Percentiles rank a stretch among this genome's conserved stretches.
These are phyloP conservation scores for Trichothecium sympodiale DNA, from an alignment of 2,329 filamentous ascomycete species.

Conservation along the genomic window DNA sequence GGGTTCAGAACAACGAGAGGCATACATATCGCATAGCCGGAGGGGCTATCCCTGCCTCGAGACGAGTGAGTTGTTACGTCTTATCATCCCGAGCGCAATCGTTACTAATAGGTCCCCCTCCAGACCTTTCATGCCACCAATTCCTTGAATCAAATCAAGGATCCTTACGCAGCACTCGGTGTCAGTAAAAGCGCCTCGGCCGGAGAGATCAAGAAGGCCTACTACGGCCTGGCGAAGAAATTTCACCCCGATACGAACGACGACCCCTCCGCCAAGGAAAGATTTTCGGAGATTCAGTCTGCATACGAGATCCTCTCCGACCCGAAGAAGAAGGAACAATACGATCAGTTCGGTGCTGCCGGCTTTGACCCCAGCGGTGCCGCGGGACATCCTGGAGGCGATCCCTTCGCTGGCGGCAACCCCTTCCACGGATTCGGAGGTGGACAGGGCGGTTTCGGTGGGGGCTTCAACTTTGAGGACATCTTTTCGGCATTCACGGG, in stretches of 20 bases:
- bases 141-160: constrained; percentile 41
- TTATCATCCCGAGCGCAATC: neutral
- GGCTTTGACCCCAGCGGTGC: constrained; percentile 72
- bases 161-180: constrained; percentile 82
- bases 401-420: constrained; percentile 51
- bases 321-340: constrained; percentile 84
- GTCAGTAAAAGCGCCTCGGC: constrained; percentile 72
- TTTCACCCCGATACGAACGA: constrained; percentile 98
- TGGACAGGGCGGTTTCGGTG: constrained; percentile 57
- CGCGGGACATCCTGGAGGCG: constrained; percentile 36
- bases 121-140: constrained; percentile 53
- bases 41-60: constrained; percentile 8
- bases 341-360: constrained; percentile 78
- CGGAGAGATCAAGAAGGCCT: constrained; percentile 92
- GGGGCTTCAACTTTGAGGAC: constrained; percentile 92
- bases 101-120: neutral
- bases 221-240: constrained; percentile 95
- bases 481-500: constrained; percentile 79
- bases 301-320: constrained; percentile 93
- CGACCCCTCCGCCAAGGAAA: constrained; percentile 84
- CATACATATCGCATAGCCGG: constrained; percentile 9
- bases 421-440: constrained; percentile 49
- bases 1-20: constrained; percentile 9
- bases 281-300: constrained; percentile 83
- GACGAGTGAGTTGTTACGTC: constrained; percentile 15